Base-by-base conservation (phyloP, 306 rosid genomes). In the Dalbergia cultrata region DNA sequence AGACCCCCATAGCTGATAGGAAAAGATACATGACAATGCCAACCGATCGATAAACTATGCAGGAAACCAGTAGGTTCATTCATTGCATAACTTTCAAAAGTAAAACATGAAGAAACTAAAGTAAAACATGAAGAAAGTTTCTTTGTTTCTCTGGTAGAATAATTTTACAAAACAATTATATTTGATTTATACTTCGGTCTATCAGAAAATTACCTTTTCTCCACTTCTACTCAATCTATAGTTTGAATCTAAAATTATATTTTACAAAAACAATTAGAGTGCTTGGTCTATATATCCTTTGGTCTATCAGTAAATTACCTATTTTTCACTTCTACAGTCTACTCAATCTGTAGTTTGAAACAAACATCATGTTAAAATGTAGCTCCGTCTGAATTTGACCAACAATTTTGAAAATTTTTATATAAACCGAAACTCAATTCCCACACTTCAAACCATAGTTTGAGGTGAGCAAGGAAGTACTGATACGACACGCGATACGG, bases 1-100 rank as follows among this genome's bases (percentile, higher is more conserved):
- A 93, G 44, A 95, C 99, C 76, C 98, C 99, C 86, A 95, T 49
- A 74, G 98, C 98, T 95, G 78, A 72, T 22, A 35, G 53, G 31
- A 63, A 72, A 85, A 49, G 14, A 74, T 53, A 66, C 69, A 83
- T 56, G 57, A 47, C 74, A 76, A 67, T 34, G 61, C 77, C 79
- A 79, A 58, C 34, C 17, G 41, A 7, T 59, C 14, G 13, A 77
- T 47, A 39, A 64, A 67, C 62, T 47, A 75, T 57, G 65, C 58
- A 60, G 47, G 35, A 13, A 57, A 26, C 73, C 45, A 59, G 4
- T 0, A 71, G 56, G 45, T 26, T 37, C 17, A 22, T 37, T 37
- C 10, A 22, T 68, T 33, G 75, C 54, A 54, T 44, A 17, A 58
- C 49, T 62, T 7, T 64, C 26, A 50, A 31, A 57, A 16, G 39